Base-by-base conservation (phyloP, 2,329 filamentous ascomycete genomes). In the Diaporthe ilicicola region DNA sequence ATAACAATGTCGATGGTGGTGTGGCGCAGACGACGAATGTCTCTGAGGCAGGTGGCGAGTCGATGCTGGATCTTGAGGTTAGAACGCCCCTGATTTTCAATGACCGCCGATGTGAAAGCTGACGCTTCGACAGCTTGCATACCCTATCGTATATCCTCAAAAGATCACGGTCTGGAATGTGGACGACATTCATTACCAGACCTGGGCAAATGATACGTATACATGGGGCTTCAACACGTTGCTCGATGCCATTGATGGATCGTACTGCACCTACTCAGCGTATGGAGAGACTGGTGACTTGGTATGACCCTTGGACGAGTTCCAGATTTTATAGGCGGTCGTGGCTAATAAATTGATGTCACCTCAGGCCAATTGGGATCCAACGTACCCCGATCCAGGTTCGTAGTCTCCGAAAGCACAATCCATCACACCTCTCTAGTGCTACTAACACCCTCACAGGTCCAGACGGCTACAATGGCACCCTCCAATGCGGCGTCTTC, bases 171-270 rank as follows among this genome's bases (percentile, higher is more conserved):
- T 84, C 19, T 84, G 78, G 72, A 79, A 84, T 74, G 81, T 81
- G 1, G 84, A 86, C 69, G 84, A 85, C 77, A 73, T 78, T 22
- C 69, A 81, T 22, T 83, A 84, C 61, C 80, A 82, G 44, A 39
- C 66, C 4, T 68, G 54, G 69, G 72, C 46, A 19, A 72, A 72
- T 65, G 42, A 68, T 7, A 64, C 67, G 12, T 73, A 56, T 22
- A 72, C 56, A 4, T 72, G 59, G 55, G 70, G 70, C 4, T 72
- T 69, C 44, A 72, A 72, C 22, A 72, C 70, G 10, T 56, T 72
- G 9, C 79, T 85, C 10, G 84, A 86, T 71, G 85, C 84, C 68
- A 80, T 86, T 19, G 84, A 86, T 74, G 84, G 84, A 2, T 84
- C 82, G 29, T 88, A 87, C 77, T 87, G 86, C 80, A 82, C 80